These are phyloP conservation scores for Diplocarpon rosae DNA, from an alignment of 2,329 filamentous ascomycete genomes.

Conservation along the genomic window DNA sequence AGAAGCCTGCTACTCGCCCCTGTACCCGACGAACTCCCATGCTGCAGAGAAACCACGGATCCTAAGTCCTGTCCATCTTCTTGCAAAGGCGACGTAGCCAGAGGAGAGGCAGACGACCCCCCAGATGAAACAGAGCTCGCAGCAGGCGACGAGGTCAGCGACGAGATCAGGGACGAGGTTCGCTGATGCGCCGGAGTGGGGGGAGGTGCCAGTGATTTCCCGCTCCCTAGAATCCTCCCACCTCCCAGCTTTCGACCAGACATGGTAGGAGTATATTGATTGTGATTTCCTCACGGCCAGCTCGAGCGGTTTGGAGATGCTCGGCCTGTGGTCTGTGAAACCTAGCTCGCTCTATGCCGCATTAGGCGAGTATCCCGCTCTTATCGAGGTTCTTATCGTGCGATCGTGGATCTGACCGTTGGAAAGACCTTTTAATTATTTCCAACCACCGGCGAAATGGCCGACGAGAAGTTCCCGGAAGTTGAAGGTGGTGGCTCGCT, in stretches of 20 bases:
- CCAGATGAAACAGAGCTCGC: conserved; percentile 74
- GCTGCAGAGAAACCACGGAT: conserved; percentile 65
- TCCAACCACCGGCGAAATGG: conserved; percentile 7
- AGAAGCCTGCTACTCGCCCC: conserved; percentile 59
- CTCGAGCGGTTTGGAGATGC: conserved; percentile 16
- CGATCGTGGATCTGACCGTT: too few species aligned
- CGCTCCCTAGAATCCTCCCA: conserved; percentile 81
- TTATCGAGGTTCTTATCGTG: conserved; percentile 5
- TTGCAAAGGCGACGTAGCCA: conserved; percentile 51
- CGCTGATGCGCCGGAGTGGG: conserved; percentile 32
- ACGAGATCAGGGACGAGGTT: conserved; percentile 32
- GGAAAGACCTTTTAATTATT: too few species aligned
- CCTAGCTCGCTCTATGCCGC: background rate
- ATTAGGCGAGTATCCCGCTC: background rate
- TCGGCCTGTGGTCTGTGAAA: conserved; percentile 1
- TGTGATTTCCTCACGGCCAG: conserved; percentile 16
- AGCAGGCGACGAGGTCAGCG: conserved; percentile 40
- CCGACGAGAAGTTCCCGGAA: conserved; percentile 49
- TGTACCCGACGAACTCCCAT: conserved; percentile 38
- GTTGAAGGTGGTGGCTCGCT: conserved; percentile 86
- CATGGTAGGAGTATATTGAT: conserved; percentile 40
- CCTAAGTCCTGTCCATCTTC: conserved; percentile 67
- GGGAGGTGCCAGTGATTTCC: conserved; percentile 66
- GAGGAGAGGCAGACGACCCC: conserved; percentile 47
- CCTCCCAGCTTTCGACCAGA: conserved; percentile 80